phyloP scores from a whole-genome alignment of 805 yeast genomes.

The Lachancea thermotolerans region DNA sequence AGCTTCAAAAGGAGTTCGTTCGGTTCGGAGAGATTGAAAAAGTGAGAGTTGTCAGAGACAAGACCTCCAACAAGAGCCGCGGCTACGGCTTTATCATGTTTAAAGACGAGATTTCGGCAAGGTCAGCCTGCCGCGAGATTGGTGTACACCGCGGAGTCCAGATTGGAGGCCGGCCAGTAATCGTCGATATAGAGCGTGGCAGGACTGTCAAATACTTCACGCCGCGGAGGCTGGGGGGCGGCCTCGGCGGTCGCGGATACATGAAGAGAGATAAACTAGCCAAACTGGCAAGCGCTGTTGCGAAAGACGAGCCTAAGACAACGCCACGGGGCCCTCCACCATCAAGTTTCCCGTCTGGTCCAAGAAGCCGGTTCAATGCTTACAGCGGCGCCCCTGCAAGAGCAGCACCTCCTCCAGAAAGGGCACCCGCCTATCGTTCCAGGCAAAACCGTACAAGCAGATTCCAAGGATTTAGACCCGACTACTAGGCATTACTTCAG shows the following conservation, averaged over 20 bases:
- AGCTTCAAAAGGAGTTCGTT: constrained; percentile 54
- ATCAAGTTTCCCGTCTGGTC: not conserved
- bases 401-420: not conserved
- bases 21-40: constrained; percentile 67
- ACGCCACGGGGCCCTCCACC: not conserved
- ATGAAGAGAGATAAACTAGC: constrained; percentile 28
- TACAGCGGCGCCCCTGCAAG: not conserved
- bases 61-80: constrained; percentile 45
- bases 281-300: not conserved
- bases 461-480: not conserved
- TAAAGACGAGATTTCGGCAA: constrained; percentile 52
- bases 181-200: constrained; percentile 72
- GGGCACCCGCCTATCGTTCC: not conserved
- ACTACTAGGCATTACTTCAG: not conserved
- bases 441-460: not conserved
- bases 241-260: constrained; percentile 80
- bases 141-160: constrained; percentile 39
- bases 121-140: constrained; percentile 52
- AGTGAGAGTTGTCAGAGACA: constrained; percentile 50
- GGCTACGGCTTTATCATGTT: constrained; percentile 85
- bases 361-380: not conserved
- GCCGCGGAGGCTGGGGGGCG: constrained; percentile 81
- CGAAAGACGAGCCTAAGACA: not conserved
- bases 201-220: constrained; percentile 59
- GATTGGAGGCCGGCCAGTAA: constrained; percentile 47